Evolutionary conservation across 257 asterid genomes (phyloP).

Genomic region (Solanum ossicruentum): DNA sequence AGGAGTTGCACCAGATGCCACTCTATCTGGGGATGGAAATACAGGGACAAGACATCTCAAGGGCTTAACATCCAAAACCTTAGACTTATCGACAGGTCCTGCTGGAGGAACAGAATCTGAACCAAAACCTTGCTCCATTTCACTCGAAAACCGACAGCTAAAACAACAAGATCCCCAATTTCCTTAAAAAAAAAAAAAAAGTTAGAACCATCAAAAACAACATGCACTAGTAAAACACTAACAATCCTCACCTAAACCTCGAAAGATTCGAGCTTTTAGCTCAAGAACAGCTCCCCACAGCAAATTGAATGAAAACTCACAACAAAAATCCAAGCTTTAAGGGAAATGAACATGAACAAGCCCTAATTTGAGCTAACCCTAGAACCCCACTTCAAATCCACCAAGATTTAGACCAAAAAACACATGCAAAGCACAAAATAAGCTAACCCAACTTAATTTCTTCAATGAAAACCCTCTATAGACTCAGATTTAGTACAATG

Average conservation of each 20-base stretch:
- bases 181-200: not conserved
- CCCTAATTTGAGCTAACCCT: slow-evolving; percentile 26
- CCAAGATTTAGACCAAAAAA: not conserved
- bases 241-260: not conserved
- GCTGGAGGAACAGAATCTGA: slow-evolving; percentile 28
- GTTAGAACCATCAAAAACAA: not conserved
- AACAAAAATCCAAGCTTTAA: not conserved
- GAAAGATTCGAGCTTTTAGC: slow-evolving; percentile 3
- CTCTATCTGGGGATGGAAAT: slow-evolving; percentile 52
- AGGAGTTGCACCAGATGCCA: slow-evolving; percentile 33
- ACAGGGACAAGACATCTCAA: slow-evolving; percentile 66
- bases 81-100: slow-evolving; percentile 57
- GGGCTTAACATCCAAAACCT: slow-evolving; percentile 71
- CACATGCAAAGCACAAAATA: not conserved
- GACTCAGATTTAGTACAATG: not conserved
- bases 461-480: not conserved
- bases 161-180: not conserved
- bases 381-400: not conserved
- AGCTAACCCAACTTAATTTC: not conserved
- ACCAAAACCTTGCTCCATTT: slow-evolving; percentile 63
- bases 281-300: slow-evolving; percentile 13
- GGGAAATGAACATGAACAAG: slow-evolving; percentile 13
- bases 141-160: not conserved
- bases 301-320: not conserved
- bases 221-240: not conserved